Evolutionary conservation across 2,329 filamentous ascomycete genomes (phyloP).

Genomic region (Sordariomycetes sp.): DNA sequence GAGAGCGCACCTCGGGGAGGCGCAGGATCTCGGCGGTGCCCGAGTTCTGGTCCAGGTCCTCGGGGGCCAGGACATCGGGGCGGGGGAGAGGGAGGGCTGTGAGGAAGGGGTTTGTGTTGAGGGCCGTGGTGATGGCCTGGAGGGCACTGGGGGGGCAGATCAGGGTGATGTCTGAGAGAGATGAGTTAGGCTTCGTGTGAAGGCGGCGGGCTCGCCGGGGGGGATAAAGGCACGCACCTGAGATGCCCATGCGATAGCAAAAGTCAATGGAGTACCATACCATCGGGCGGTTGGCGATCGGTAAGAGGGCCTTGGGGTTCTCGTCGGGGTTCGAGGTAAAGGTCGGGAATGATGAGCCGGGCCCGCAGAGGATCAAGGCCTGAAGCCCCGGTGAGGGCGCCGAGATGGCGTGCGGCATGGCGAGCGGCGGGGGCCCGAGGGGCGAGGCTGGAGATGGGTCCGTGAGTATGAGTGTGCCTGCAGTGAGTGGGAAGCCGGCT

Average conservation of each 20-base stretch:
- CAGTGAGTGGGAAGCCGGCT: not conserved
- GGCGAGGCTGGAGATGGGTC: not conserved
- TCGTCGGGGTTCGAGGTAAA: conserved; percentile 72
- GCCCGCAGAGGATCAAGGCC: conserved; percentile 71
- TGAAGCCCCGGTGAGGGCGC: conserved; percentile 68
- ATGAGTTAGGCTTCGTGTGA: conserved; percentile 6
- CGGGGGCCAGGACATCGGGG: conserved; percentile 64
- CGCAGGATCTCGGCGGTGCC: conserved; percentile 83
- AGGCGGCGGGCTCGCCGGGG: not conserved
- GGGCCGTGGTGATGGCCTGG: conserved; percentile 52
- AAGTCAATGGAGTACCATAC: conserved; percentile 83
- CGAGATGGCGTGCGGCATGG: conserved; percentile 64
- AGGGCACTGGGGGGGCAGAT: conserved; percentile 52
- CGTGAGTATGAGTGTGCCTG: not conserved
- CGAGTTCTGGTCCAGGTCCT: conserved; percentile 65
- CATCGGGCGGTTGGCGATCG: conserved; percentile 77
- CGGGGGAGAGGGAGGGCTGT: conserved; percentile 60
- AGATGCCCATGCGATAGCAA: conserved; percentile 69
- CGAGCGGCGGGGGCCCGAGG: conserved; percentile 4
- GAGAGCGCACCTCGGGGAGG: conserved; percentile 65
- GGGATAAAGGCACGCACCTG: conserved; percentile 32
- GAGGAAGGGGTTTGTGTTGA: conserved; percentile 67
- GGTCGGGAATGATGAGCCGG: conserved; percentile 68
- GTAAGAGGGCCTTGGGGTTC: conserved; percentile 69
- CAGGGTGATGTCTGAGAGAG: conserved; percentile 43